Conservation (phyloP, 2,329 filamentous ascomycete genomes). For the Pseudogymnoascus destructans region DNA sequence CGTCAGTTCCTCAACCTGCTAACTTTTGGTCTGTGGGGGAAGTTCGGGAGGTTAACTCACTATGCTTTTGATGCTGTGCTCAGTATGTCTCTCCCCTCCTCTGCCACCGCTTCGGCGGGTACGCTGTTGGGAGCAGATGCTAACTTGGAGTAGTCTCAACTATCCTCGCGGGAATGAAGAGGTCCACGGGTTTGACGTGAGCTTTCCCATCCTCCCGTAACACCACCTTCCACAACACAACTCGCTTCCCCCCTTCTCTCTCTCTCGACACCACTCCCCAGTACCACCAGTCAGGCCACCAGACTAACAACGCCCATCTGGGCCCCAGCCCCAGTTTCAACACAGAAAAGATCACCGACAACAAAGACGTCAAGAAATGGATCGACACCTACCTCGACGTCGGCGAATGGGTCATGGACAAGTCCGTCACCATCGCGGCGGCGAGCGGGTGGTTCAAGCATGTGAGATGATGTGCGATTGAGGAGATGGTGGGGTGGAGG, state of each 20-base stretch:
- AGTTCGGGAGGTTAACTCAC: conserved; percentile 88
- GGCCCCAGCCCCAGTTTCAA: conserved; percentile 63
- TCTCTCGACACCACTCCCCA: neutral
- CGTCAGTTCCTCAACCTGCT: conserved; percentile 51
- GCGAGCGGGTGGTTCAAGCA: conserved; percentile 86
- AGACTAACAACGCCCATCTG: conserved; percentile 25
- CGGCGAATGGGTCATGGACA: conserved; percentile 97
- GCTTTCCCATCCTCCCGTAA: conserved; percentile 29
- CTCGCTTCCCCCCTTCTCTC: conserved; percentile 11
- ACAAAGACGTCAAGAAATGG: conserved; percentile 74
- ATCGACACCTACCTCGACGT: conserved; percentile 87
- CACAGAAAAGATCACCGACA: conserved; percentile 72
- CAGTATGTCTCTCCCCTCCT: conserved; percentile 40
- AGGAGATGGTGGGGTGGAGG: neutral
- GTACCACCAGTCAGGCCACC: neutral
- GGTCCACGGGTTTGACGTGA: conserved; percentile 95
- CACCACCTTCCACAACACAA: too few relatives aligned
- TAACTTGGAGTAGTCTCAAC: conserved; percentile 62
- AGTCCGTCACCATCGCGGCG: conserved; percentile 82
- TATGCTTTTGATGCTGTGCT: conserved; percentile 95
- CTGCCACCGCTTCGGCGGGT: too few relatives aligned
- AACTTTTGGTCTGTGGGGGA: conserved; percentile 54
- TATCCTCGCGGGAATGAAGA: conserved; percentile 92
- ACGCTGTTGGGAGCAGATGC: too few relatives aligned
- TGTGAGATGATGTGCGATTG: conserved; percentile 45